Percentiles rank a stretch among this genome's conserved stretches.
These are phyloP conservation scores for Aspergillus fructus DNA, from an alignment of 2,329 filamentous ascomycete species.

Conservation along the genomic window DNA sequence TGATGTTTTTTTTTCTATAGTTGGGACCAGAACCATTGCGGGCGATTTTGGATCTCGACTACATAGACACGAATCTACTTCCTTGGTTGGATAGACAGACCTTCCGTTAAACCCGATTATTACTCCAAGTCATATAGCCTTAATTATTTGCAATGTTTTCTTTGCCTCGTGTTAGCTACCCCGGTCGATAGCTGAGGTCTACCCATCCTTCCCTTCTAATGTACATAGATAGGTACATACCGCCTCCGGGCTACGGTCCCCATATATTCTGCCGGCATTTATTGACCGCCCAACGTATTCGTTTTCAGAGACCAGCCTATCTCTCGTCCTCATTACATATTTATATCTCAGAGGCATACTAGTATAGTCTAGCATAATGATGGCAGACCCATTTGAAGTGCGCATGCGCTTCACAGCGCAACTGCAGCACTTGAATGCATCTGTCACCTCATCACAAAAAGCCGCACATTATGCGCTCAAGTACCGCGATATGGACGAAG, in stretches of 20 bases:
- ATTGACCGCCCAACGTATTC: conserved; percentile 20
- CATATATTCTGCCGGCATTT: conserved; percentile 25
- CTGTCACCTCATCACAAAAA: conserved; percentile 83
- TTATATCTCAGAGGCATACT: background rate
- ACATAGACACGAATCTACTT: background rate
- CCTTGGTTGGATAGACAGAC: background rate
- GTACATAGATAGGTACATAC: background rate
- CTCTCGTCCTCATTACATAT: background rate
- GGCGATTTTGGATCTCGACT: background rate
- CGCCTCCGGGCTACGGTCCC: conserved; percentile 13
- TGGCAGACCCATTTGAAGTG: conserved; percentile 93
- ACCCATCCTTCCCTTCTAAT: background rate
- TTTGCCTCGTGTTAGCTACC: no score
- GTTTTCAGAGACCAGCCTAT: background rate
- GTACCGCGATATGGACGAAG: conserved; percentile 92
- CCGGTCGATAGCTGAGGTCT: no score
- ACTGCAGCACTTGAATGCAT: conserved; percentile 87
- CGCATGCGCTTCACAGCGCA: conserved; percentile 94
- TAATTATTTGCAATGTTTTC: no score
- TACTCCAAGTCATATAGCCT: background rate
- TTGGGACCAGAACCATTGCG: background rate
- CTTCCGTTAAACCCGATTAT: background rate
- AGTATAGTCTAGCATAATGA: conserved; percentile 39
- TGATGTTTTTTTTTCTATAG: background rate
- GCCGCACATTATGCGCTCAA: conserved; percentile 93